Evolutionary conservation across 352 stramenopile genomes (phyloP).

Genomic region (Globisporangium lucens): DNA sequence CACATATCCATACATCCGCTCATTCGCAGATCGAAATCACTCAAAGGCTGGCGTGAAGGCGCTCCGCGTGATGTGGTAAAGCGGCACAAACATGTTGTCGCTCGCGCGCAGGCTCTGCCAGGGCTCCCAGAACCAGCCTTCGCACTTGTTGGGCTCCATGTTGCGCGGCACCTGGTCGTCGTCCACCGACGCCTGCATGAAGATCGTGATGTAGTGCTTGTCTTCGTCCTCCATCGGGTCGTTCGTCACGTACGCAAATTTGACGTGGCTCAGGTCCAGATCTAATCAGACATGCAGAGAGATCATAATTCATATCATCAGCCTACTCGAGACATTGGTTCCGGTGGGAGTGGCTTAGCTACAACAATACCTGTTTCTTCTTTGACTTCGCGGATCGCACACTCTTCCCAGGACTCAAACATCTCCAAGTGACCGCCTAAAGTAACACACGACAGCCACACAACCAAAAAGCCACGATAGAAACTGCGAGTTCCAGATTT

Average conservation of each 20-base stretch:
- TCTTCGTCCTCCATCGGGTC: constrained; percentile 76
- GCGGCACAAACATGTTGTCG: constrained; percentile 75
- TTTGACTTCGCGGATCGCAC: constrained; percentile 75
- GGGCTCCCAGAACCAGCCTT: constrained; percentile 65
- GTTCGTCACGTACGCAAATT: constrained; percentile 77
- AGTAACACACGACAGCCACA: background rate
- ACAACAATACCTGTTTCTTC: constrained; percentile 59
- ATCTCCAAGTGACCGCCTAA: constrained; percentile 76
- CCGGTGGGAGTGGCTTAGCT: no score
- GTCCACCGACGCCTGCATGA: constrained; percentile 68
- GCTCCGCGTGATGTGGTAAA: constrained; percentile 65
- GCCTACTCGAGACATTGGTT: no score
- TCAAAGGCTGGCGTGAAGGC: constrained; percentile 38
- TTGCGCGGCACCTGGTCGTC: constrained; percentile 48
- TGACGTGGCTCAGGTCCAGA: constrained; percentile 47
- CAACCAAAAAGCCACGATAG: background rate
- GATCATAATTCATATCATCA: no score
- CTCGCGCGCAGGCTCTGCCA: constrained; percentile 47
- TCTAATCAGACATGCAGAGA: constrained; percentile 24
- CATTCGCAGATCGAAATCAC: background rate
- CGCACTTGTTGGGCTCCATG: constrained; percentile 85
- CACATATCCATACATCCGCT: background rate
- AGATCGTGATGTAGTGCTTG: constrained; percentile 87
- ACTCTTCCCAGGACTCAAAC: constrained; percentile 79
- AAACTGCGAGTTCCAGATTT: background rate